Percentiles rank a stretch among this genome's conserved stretches.
Conservation (phyloP, 2,329 filamentous ascomycete species). For the Blastomyces emzantsi region DNA sequence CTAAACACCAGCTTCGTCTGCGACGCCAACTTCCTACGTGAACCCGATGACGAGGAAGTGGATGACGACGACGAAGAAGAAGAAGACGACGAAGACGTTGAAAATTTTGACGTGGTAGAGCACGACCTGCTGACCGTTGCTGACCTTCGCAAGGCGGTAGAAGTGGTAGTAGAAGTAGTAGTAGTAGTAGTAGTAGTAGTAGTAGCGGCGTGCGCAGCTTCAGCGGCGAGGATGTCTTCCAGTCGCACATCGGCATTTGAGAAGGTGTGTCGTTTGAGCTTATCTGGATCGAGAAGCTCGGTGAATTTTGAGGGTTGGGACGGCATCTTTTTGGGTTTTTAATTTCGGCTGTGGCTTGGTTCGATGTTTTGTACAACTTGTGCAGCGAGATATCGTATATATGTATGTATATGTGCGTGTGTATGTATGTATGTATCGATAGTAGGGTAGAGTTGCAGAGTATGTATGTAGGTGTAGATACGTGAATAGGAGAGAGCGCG, state of each 20-base stretch:
- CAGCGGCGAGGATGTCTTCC: slow-evolving; percentile 16
- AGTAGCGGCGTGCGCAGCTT: slow-evolving; percentile 15
- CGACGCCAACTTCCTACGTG: neutral
- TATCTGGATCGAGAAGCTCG: slow-evolving; percentile 14
- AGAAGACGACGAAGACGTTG: neutral
- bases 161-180: slow-evolving; percentile 9
- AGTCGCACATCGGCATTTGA: slow-evolving; percentile 16
- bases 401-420: too few species aligned
- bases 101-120: neutral
- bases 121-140: slow-evolving; percentile 17
- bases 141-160: slow-evolving; percentile 28
- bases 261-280: slow-evolving; percentile 6
- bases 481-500: neutral
- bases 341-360: neutral
- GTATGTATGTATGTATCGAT: neutral
- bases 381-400: too few species aligned
- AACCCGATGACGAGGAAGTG: neutral
- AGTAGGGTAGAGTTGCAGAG: neutral
- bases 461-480: neutral
- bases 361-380: neutral
- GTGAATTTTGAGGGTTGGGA: slow-evolving; percentile 13
- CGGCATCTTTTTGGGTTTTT: neutral
- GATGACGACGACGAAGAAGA: neutral
- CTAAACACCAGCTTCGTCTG: neutral
- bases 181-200: slow-evolving; percentile 19